Conservation (phyloP, 2,329 filamentous ascomycete genomes). For the Aspergillus neoniger region DNA sequence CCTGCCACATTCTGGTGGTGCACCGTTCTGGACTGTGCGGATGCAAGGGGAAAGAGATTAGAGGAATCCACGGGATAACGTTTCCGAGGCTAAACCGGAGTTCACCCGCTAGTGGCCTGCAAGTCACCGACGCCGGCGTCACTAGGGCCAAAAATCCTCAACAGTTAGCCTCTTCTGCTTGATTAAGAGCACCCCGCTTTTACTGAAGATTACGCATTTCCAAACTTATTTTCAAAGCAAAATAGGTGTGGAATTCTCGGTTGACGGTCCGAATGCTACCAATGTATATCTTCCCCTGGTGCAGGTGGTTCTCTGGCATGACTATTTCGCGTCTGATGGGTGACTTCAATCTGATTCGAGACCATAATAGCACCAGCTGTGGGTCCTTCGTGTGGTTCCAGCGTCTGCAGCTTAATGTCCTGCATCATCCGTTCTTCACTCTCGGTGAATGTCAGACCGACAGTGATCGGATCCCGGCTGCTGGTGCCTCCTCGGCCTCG, state of each 20-base stretch:
- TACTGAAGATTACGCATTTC: neutral
- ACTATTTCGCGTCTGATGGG: slow-evolving; percentile 19
- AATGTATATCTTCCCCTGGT: neutral
- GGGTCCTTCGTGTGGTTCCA: slow-evolving; percentile 28
- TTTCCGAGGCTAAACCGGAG: too few species aligned
- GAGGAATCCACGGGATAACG: too few species aligned
- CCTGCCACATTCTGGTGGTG: too few species aligned
- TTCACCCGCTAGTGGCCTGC: too few species aligned
- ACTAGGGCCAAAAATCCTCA: neutral
- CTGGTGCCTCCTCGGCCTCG: slow-evolving; percentile 33
- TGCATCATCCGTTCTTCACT: slow-evolving; percentile 51
- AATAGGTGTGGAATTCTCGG: too few species aligned
- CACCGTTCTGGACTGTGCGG: too few species aligned
- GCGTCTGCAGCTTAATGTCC: slow-evolving; percentile 44
- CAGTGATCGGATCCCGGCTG: slow-evolving; percentile 37
- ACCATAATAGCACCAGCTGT: slow-evolving; percentile 38
- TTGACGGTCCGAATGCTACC: neutral
- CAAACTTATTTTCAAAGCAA: too few species aligned
- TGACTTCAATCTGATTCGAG: slow-evolving; percentile 46
- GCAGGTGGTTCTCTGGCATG: neutral
- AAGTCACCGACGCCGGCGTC: too few species aligned
- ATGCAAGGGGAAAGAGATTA: too few species aligned
- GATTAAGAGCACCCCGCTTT: neutral
- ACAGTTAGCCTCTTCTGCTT: neutral
- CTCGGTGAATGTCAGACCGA: slow-evolving; percentile 43